phyloP scores from a whole-genome alignment of 192 early-diverging fungal species.

The Linnemannia zychae region DNA sequence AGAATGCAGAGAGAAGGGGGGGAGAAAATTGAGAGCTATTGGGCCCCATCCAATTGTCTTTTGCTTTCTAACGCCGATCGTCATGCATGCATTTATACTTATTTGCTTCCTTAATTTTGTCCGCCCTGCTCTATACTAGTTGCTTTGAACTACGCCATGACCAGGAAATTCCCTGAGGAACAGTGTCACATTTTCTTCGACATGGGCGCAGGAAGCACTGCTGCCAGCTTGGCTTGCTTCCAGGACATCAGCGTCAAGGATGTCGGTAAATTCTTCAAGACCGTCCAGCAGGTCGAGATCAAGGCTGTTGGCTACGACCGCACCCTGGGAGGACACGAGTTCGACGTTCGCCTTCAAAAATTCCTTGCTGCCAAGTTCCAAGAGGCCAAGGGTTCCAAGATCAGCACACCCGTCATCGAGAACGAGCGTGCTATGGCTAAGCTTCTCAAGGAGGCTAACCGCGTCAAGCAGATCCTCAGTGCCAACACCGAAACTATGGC shows the following conservation, averaged over 20 bases:
- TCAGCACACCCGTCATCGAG: conserved; percentile 67
- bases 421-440: conserved; percentile 89
- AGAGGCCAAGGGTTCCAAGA: conserved; percentile 59
- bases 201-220: conserved; percentile 96
- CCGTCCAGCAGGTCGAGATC: conserved; percentile 80
- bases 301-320: conserved; percentile 85
- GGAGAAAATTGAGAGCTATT: not conserved
- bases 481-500: conserved; percentile 91
- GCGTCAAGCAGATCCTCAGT: conserved; percentile 96
- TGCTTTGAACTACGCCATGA: conserved; percentile 93
- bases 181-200: conserved; percentile 95
- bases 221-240: conserved; percentile 90
- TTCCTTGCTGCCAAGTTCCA: conserved; percentile 85
- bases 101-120: not conserved
- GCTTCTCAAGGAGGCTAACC: conserved; percentile 93
- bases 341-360: conserved; percentile 89
- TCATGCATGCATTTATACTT: conserved; percentile 6
- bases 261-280: conserved; percentile 67
- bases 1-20: not conserved
- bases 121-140: conserved; percentile 58
- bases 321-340: conserved; percentile 87
- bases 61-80: not conserved
- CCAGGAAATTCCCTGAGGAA: conserved; percentile 68
- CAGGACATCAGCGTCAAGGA: conserved; percentile 70
- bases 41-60: not conserved